Evolutionary conservation across 805 yeast species (phyloP).

Genomic region (Kazachstania psychrophila): DNA sequence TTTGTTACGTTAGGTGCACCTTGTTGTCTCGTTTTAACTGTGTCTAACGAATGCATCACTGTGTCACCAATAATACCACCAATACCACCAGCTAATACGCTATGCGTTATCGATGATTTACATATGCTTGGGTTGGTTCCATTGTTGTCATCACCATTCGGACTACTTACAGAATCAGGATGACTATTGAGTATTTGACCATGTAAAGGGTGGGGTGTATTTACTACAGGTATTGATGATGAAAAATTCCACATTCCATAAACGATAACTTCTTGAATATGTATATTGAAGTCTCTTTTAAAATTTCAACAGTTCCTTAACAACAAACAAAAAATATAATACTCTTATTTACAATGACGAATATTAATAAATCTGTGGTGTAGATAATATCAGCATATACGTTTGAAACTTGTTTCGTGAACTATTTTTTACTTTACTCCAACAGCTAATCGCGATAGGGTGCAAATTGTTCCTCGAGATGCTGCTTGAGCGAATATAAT

Average conservation of each 20-base stretch:
- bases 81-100: constrained; percentile 62
- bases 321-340: too few relatives aligned
- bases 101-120: constrained; percentile 4
- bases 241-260: constrained; percentile 10
- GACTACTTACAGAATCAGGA: background rate
- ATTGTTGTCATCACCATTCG: background rate
- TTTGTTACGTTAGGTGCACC: constrained; percentile 64
- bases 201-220: constrained; percentile 4
- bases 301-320: too few relatives aligned
- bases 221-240: constrained; percentile 10
- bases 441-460: too few relatives aligned
- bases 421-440: too few relatives aligned
- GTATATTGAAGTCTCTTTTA: too few relatives aligned
- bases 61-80: constrained; percentile 94
- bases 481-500: too few relatives aligned
- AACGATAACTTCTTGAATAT: too few relatives aligned
- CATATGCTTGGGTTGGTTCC: background rate
- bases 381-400: too few relatives aligned
- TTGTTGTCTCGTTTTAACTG: constrained; percentile 95
- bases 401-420: too few relatives aligned
- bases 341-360: too few relatives aligned
- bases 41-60: constrained; percentile 89
- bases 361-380: too few relatives aligned
- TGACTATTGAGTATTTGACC: background rate
- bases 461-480: too few relatives aligned